A percentile compares a stretch with the other conserved stretches of the same genome.
Evolutionary conservation across 176 grass and related monocot species (phyloP).

Genomic region (Musa acuminata): DNA sequence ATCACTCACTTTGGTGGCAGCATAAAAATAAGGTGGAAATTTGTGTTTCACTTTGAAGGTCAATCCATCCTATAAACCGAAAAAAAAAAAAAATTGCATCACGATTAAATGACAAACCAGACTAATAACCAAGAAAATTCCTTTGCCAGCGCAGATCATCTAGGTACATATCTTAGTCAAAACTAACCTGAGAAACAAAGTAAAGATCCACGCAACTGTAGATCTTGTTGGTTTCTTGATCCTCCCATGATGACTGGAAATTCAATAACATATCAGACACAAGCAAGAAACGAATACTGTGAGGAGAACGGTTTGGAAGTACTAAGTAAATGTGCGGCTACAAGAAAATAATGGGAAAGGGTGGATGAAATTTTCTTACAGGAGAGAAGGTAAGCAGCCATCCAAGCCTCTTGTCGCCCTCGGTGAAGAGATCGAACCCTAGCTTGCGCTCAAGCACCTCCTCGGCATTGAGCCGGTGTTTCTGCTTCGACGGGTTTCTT

Average conservation of each 20-base stretch:
- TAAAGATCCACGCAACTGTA: slow-evolving; percentile 92
- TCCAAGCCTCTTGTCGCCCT: slow-evolving; percentile 62
- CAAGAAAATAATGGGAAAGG: slow-evolving; percentile 7
- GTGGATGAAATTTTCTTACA: slow-evolving; percentile 26
- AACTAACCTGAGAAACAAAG: slow-evolving; percentile 71
- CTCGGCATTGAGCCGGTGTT: slow-evolving; percentile 59
- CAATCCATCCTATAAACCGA: slow-evolving; percentile 60
- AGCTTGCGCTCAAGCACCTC: slow-evolving; percentile 80
- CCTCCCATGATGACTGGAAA: slow-evolving; percentile 91
- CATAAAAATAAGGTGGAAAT: slow-evolving; percentile 87
- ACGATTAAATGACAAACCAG: background rate
- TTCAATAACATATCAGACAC: background rate
- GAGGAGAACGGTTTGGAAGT: slow-evolving; percentile 3
- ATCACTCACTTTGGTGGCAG: slow-evolving; percentile 70
- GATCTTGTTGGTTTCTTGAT: slow-evolving; percentile 77
- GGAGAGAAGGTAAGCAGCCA: slow-evolving; percentile 87
- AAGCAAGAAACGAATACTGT: too few relatives aligned
- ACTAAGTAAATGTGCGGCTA: background rate
- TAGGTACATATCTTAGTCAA: background rate
- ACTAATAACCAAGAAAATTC: background rate
- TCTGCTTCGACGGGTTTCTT: slow-evolving; percentile 42
- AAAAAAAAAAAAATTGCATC: slow-evolving; percentile 6
- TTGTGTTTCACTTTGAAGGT: slow-evolving; percentile 93
- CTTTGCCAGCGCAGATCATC: too few relatives aligned
- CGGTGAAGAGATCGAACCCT: slow-evolving; percentile 67